Base-by-base conservation (phyloP, 2,329 filamentous ascomycete species). In the Aspergillus nomiae region DNA sequence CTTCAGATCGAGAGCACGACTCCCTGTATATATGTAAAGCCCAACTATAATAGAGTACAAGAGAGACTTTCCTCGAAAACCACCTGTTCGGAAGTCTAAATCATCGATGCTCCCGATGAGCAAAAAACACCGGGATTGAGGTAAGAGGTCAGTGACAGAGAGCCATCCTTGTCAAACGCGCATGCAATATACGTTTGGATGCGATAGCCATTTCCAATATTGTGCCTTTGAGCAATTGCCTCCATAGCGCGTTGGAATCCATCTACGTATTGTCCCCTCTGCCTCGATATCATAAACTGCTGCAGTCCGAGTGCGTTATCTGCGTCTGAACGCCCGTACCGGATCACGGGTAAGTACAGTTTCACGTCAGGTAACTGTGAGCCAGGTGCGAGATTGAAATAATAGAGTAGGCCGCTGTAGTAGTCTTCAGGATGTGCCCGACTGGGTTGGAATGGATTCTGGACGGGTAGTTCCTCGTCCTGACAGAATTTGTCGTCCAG, bases 211-310 rank as follows among this genome's bases (percentile, higher is more conserved):
- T 45, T 21, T 21, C n/a, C 21, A 2, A 2, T 0, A 2, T 21
- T 10, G 1, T 24, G 43, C n/a, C 11, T 21, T 10, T 14, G n/a
- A n/a, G 0, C 6, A 12, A 45, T 24, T 0, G 0, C 24, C 10
- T 24, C 11, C n/a, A 45, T 5, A 11, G 11, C 11, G 3, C n/a
- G 21, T n/a, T 21, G 21, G 14, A 12, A 45, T 11, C 43, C 21
- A 11, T 45, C n/a, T 12, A 21, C 19, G 2, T 45, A 45, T 24
- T 45, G 43, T 19, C 46, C 46, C 26, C 46, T 12, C 12, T 11
- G 12, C 5, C 26, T 26, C 16, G 46, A 26, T 0, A 19, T 16
- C 46, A 50, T 30, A 7, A 26, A 50, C 8, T 8, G 7, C 9
- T 9, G 16, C 2, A 50, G 7, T 14, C 46, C 46, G 16, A 4